phyloP scores from a whole-genome alignment of 2,329 filamentous ascomycete genomes.

The Hysterium pulicare region DNA sequence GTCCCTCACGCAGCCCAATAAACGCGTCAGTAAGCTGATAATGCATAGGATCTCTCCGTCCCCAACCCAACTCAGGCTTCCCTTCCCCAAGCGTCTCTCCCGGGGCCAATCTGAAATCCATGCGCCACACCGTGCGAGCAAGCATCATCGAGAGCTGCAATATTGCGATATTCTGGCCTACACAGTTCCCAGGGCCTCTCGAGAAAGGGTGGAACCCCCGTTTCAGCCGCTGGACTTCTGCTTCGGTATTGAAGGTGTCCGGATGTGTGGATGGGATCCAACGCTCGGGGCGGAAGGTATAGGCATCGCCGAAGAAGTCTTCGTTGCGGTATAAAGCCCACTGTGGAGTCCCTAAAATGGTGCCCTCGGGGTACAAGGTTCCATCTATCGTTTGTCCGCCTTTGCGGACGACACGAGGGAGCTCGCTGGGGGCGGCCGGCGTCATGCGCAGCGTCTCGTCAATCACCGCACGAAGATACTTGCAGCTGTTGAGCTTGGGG shows the following conservation, averaged over 20 bases:
- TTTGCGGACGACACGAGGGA: conserved; percentile 12
- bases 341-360: conserved; percentile 15
- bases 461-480: conserved; percentile 17
- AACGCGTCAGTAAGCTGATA: conserved; percentile 10
- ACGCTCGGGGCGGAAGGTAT: conserved; percentile 16
- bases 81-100: conserved; percentile 9
- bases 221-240: conserved; percentile 10
- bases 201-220: conserved; percentile 16
- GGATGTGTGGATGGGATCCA: conserved; percentile 14
- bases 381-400: conserved; percentile 17
- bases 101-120: conserved; percentile 13
- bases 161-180: conserved; percentile 22
- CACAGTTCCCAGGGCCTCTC: conserved; percentile 20
- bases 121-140: conserved; percentile 14
- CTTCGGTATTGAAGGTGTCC: conserved; percentile 6
- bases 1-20: conserved; percentile 21
- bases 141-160: conserved; percentile 14
- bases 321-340: conserved; percentile 18
- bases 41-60: conserved; percentile 7
- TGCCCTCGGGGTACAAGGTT: conserved; percentile 15
- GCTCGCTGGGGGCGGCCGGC: conserved; percentile 14
- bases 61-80: conserved; percentile 7
- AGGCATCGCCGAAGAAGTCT: conserved; percentile 15
- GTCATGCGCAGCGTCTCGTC: conserved; percentile 15
- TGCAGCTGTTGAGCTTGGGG: conserved; percentile 8